These are phyloP conservation scores for Microcyclospora pomicola DNA, from an alignment of 2,329 filamentous ascomycete genomes.

Conservation along the genomic window DNA sequence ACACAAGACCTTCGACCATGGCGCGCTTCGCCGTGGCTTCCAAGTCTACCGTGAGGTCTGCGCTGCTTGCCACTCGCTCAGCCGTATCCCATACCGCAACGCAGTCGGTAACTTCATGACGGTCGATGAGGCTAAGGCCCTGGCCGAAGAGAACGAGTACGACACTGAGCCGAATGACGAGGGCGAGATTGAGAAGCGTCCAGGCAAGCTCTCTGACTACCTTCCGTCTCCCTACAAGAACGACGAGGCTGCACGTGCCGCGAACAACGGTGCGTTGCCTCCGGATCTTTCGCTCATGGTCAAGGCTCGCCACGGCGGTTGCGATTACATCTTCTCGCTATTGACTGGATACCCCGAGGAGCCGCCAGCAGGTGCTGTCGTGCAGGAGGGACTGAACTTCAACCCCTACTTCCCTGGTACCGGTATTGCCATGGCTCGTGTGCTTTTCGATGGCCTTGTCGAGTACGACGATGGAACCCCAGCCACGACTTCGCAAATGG, in stretches of 20 bases:
- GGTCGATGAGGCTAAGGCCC: slow-evolving; percentile 90
- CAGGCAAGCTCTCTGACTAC: slow-evolving; percentile 97
- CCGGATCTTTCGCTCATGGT: slow-evolving; percentile 95
- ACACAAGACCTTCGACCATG: slow-evolving; percentile 93
- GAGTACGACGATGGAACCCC: slow-evolving; percentile 96
- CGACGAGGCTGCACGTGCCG: slow-evolving; percentile 92
- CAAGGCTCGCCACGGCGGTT: slow-evolving; percentile 95
- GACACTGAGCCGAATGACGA: slow-evolving; percentile 95
- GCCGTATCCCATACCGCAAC: slow-evolving; percentile 81
- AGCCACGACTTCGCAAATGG: slow-evolving; percentile 95
- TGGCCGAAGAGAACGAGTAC: slow-evolving; percentile 98
- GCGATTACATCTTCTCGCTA: slow-evolving; percentile 96
- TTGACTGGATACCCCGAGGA: slow-evolving; percentile 97
- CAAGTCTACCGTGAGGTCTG: slow-evolving; percentile 99
- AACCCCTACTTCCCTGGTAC: slow-evolving; percentile 99
- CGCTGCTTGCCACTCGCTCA: slow-evolving; percentile 91
- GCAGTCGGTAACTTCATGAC: slow-evolving; percentile 88
- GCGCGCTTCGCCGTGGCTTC: slow-evolving; percentile 96
- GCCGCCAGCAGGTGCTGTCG: slow-evolving; percentile 72
- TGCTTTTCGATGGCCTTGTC: slow-evolving; percentile 91
- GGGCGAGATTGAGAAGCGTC: slow-evolving; percentile 95
- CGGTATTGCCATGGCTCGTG: slow-evolving; percentile 97
- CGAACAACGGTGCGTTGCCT: slow-evolving; percentile 95
- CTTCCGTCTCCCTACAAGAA: slow-evolving; percentile 94
- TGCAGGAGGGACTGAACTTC: slow-evolving; percentile 91